A percentile compares a stretch with the other conserved stretches of the same genome.
These are phyloP conservation scores for Salvia sclarea DNA, from an alignment of 305 asterid genomes.

Conservation along the genomic window DNA sequence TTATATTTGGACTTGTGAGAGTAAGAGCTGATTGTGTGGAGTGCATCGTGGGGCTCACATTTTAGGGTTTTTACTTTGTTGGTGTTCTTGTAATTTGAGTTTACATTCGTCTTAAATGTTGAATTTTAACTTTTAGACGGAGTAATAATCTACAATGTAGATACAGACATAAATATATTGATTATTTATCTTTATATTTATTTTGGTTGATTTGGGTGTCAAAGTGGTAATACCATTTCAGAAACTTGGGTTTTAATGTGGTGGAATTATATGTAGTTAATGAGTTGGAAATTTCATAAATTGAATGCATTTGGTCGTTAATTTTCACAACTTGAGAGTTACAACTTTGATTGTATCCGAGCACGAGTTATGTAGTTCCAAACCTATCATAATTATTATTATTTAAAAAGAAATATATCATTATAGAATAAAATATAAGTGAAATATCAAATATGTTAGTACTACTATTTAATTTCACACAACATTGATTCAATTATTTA, in stretches of 20 bases:
- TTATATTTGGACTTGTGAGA: conserved; percentile 18
- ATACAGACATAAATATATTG: not conserved
- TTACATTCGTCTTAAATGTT: not conserved
- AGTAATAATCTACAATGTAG: not conserved
- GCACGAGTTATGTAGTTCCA: not conserved
- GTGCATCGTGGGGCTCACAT: conserved; percentile 22
- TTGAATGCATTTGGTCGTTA: not conserved
- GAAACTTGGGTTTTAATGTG: not conserved
- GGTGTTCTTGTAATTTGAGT: not conserved
- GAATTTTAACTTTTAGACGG: not conserved
- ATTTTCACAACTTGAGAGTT: not conserved
- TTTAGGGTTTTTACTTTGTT: conserved; percentile 22
- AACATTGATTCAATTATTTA: not conserved
- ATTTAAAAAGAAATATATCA: too few relatives aligned
- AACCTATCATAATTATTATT: not conserved
- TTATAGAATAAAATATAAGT: too few relatives aligned
- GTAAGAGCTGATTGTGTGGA: not conserved
- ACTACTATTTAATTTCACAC: not conserved
- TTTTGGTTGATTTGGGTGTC: not conserved
- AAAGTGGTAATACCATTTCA: not conserved
- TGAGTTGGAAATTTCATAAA: not conserved
- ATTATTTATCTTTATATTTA: not conserved
- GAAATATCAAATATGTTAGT: too few relatives aligned
- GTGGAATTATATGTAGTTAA: not conserved
- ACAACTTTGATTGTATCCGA: not conserved